These are phyloP conservation scores for Cladosporium phlei DNA, from an alignment of 2,329 filamentous ascomycete species.

Conservation along the genomic window DNA sequence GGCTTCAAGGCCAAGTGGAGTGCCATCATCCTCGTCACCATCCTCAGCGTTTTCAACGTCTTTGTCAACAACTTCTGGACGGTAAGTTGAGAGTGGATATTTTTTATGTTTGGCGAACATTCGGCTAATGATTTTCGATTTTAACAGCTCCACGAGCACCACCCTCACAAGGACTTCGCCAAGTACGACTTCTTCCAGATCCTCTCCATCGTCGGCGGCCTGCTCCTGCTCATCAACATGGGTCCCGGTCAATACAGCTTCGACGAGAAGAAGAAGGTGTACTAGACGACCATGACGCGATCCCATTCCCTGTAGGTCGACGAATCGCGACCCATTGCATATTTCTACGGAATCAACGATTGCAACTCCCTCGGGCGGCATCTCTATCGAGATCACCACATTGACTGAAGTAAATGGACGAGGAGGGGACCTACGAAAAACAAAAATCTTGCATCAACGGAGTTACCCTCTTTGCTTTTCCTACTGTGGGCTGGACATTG, in stretches of 20 bases:
- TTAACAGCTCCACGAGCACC: slow-evolving; percentile 81
- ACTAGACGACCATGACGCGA: slow-evolving; percentile 48
- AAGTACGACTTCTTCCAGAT: slow-evolving; percentile 99
- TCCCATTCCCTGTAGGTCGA: neutral
- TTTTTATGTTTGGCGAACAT: slow-evolving; percentile 23
- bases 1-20: slow-evolving; percentile 99
- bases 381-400: too few relatives aligned
- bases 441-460: too few relatives aligned
- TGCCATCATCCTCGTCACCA: slow-evolving; percentile 88
- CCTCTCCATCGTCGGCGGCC: slow-evolving; percentile 93
- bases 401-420: too few relatives aligned
- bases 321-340: too few relatives aligned
- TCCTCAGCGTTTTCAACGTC: slow-evolving; percentile 93
- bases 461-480: too few relatives aligned
- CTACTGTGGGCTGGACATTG: too few relatives aligned
- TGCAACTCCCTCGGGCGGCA: too few relatives aligned
- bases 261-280: slow-evolving; percentile 99
- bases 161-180: slow-evolving; percentile 99
- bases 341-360: too few relatives aligned
- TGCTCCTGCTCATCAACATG: slow-evolving; percentile 96
- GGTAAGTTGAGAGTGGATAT: slow-evolving; percentile 53
- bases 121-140: slow-evolving; percentile 13
- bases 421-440: too few relatives aligned
- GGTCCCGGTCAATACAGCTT: slow-evolving; percentile 96
- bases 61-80: slow-evolving; percentile 99